Conservation (phyloP, 495 filamentous ascomycete species). For the Aspergillus haitiensis region DNA sequence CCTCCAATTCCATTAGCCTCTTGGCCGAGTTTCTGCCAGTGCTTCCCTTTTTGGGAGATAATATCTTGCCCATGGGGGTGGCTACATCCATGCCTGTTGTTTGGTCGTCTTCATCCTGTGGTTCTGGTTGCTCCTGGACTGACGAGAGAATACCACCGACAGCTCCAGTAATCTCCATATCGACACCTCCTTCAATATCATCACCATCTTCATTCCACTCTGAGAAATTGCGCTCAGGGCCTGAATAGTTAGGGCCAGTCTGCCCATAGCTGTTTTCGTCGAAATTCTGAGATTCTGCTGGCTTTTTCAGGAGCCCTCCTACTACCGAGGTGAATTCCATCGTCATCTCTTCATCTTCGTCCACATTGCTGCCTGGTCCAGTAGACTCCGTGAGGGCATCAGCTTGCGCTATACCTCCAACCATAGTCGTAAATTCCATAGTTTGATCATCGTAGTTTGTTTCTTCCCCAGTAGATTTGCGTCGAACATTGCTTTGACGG, state of each 20-base stretch:
- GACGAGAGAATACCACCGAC: conserved; percentile 65
- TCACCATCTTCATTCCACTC: conserved; percentile 40
- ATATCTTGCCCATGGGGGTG: conserved; percentile 56
- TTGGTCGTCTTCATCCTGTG: conserved; percentile 41
- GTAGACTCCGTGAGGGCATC: conserved; percentile 39
- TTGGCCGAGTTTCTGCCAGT: conserved; percentile 52
- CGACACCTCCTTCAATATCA: conserved; percentile 45
- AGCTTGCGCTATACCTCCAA: conserved; percentile 60
- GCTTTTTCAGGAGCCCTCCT: conserved; percentile 59
- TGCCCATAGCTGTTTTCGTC: conserved; percentile 30
- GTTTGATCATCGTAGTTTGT: conserved; percentile 59
- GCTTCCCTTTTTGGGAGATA: conserved; percentile 40
- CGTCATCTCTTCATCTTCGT: conserved; percentile 71
- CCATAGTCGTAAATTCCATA: conserved; percentile 75
- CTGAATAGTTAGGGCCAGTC: conserved; percentile 15
- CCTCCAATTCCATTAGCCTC: conserved; percentile 60
- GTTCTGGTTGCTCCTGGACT: conserved; percentile 36
- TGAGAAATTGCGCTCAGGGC: conserved; percentile 25
- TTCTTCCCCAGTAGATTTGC: conserved; percentile 42
- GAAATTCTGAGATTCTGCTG: conserved; percentile 18
- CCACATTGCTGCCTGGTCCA: conserved; percentile 36
- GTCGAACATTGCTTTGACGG: conserved; percentile 37
- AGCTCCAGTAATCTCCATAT: conserved; percentile 74
- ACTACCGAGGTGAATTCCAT: conserved; percentile 80
- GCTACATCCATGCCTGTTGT: conserved; percentile 62